A percentile compares a stretch with the other conserved stretches of the same genome.
phyloP scores from a whole-genome alignment of 371 early-diverging fungal species.

The Entomophthora muscae region DNA sequence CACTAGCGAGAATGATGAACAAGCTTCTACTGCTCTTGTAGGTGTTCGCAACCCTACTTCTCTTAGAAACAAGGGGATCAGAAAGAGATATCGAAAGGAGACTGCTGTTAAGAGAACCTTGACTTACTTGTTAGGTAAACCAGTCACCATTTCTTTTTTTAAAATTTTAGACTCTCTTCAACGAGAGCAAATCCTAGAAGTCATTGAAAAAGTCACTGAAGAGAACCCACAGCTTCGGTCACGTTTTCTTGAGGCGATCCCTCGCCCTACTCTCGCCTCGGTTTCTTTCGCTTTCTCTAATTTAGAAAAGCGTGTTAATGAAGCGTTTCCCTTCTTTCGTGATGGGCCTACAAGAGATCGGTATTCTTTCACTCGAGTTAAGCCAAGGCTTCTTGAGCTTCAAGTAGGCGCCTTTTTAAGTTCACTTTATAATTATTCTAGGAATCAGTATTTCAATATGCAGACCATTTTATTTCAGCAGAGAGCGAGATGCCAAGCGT shows the following conservation, averaged over 20 bases:
- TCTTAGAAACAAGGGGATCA: neutral
- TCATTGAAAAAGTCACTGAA: conserved; percentile 49
- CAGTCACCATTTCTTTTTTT: neutral
- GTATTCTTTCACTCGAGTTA: conserved; percentile 77
- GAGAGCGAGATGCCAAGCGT: conserved; percentile 44
- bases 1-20: neutral
- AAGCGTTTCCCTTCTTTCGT: conserved; percentile 70
- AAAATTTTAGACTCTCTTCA: conserved; percentile 36
- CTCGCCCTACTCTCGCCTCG: conserved; percentile 71
- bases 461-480: conserved; percentile 66
- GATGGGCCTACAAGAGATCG: conserved; percentile 62
- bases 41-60: neutral
- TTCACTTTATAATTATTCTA: conserved; percentile 12
- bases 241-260: conserved; percentile 55
- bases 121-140: conserved; percentile 8
- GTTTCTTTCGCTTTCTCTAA: conserved; percentile 41
- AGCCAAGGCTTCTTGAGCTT: conserved; percentile 50
- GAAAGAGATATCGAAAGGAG: conserved; percentile 6
- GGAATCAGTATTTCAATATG: conserved; percentile 62
- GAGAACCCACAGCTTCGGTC: conserved; percentile 49
- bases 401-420: conserved; percentile 19
- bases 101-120: neutral
- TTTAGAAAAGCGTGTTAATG: conserved; percentile 46
- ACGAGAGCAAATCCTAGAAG: conserved; percentile 47
- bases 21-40: neutral